A percentile compares a stretch with the other conserved stretches of the same genome.
These are phyloP conservation scores for Grosmannia huntii DNA, from an alignment of 2,329 filamentous ascomycete species.

Conservation along the genomic window DNA sequence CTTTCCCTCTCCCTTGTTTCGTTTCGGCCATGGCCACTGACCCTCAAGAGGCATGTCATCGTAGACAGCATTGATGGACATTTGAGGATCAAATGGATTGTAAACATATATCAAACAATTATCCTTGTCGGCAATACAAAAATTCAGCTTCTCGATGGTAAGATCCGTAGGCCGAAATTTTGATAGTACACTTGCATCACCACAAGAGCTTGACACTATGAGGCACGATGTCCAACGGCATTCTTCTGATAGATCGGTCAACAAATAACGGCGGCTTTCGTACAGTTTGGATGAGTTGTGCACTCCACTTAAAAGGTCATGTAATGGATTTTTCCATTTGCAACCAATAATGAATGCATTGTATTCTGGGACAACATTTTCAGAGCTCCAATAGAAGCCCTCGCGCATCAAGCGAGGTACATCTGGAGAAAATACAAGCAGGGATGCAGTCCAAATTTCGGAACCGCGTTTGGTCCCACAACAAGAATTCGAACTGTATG, in stretches of 20 bases:
- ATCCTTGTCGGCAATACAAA: background rate
- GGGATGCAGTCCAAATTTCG: background rate
- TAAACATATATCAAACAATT: background rate
- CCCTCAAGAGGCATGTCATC: background rate
- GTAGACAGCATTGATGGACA: background rate
- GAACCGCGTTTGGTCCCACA: background rate
- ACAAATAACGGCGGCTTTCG: background rate
- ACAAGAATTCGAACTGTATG: background rate
- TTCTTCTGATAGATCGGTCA: background rate
- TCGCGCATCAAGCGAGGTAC: conserved; percentile 1
- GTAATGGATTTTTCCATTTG: background rate
- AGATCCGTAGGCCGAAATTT: background rate
- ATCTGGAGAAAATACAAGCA: background rate
- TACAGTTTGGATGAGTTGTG: too few species aligned
- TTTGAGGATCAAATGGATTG: background rate
- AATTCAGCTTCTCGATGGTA: background rate
- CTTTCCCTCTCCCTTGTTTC: background rate
- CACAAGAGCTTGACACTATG: background rate
- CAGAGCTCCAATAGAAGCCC: background rate
- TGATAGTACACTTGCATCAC: background rate
- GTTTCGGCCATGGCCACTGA: background rate
- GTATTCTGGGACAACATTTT: background rate
- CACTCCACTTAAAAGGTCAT: too few species aligned
- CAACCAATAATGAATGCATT: background rate
- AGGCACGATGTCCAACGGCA: background rate